Conservation (phyloP, 2,329 filamentous ascomycete genomes). For the Pseudodiploospora longispora region DNA sequence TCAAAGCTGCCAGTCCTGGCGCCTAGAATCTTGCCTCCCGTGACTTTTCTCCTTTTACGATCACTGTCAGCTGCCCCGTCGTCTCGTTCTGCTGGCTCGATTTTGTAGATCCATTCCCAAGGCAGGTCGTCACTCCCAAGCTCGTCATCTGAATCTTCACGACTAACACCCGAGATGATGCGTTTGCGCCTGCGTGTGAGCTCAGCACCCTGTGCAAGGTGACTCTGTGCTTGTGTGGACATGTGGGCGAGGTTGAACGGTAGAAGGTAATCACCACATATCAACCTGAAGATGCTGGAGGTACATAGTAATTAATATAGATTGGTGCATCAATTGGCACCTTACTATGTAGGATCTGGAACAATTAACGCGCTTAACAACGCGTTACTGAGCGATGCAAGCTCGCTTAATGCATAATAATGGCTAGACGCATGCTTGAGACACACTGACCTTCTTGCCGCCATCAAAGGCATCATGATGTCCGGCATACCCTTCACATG, state of each 20-base stretch:
- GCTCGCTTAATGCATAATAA: conserved; percentile 16
- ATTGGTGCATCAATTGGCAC: conserved; percentile 6
- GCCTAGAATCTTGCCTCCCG: conserved; percentile 56
- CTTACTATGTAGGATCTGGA: no score
- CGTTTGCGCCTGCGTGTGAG: conserved; percentile 13
- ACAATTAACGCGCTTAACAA: conserved; percentile 3
- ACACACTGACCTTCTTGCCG: no score
- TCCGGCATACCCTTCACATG: no score
- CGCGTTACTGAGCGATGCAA: conserved; percentile 18
- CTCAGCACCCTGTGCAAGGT: conserved; percentile 12
- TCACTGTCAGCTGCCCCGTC: conserved; percentile 21
- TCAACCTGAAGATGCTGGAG: neutral
- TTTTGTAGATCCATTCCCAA: conserved; percentile 72
- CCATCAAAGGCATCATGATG: no score
- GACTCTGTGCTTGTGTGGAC: conserved; percentile 17
- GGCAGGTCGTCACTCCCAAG: conserved; percentile 62
- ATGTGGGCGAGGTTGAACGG: conserved; percentile 7
- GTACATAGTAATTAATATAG: neutral
- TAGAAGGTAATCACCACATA: neutral
- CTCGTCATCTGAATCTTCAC: conserved; percentile 86
- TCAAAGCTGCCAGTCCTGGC: conserved; percentile 76
- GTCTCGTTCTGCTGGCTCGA: conserved; percentile 21
- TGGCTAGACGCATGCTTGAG: conserved; percentile 2
- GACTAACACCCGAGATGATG: conserved; percentile 44
- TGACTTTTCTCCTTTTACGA: conserved; percentile 27